A percentile compares a stretch with the other conserved stretches of the same genome.
Conservation (phyloP, 441 rosid species). For the Hura crepitans region DNA sequence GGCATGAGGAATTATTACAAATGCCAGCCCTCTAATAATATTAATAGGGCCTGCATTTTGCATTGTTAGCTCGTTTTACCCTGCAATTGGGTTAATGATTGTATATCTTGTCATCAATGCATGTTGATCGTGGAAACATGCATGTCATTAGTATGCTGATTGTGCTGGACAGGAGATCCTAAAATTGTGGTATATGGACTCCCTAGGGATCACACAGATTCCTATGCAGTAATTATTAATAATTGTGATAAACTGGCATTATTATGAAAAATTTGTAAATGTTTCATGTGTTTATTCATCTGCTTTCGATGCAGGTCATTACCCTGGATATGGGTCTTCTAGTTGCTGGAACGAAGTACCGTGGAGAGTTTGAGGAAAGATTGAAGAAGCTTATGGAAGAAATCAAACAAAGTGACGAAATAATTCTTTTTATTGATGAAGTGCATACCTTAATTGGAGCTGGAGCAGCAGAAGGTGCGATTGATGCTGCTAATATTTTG, state of each 20-base stretch:
- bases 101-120: background rate
- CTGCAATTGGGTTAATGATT: background rate
- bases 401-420: conserved; percentile 46
- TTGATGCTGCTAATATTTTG: conserved; percentile 57
- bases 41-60: too few relatives aligned
- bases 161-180: too few relatives aligned
- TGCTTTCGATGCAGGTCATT: conserved; percentile 29
- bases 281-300: too few relatives aligned
- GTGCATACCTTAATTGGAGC: conserved; percentile 54
- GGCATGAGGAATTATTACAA: too few relatives aligned
- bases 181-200: too few relatives aligned
- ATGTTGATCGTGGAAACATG: background rate
- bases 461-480: conserved; percentile 46
- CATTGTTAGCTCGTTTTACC: background rate
- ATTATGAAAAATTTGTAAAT: background rate
- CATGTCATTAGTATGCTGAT: background rate
- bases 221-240: background rate
- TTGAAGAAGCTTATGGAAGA: conserved; percentile 47
- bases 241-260: background rate
- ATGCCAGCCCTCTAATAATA: too few relatives aligned
- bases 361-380: conserved; percentile 56
- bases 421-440: conserved; percentile 54
- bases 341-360: conserved; percentile 48
- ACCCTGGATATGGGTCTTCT: conserved; percentile 53
- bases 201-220: too few relatives aligned